Evolutionary conservation across 257 asterid species (phyloP).

Genomic region (Lycium barbarum): DNA sequence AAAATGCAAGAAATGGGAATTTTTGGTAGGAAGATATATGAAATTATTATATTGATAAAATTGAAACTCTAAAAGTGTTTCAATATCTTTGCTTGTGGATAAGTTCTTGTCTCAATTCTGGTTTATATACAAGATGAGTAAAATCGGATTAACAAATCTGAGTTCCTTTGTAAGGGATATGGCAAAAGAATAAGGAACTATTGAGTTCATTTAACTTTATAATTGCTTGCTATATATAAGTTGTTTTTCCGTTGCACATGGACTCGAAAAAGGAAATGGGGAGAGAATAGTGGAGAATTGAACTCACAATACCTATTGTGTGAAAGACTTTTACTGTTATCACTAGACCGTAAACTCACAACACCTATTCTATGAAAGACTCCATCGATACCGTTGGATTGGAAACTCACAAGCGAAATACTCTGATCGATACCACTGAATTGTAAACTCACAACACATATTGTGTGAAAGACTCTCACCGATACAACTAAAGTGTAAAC

Average conservation of each 20-base stretch:
- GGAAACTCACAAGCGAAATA: not conserved
- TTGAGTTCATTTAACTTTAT: too few relatives aligned
- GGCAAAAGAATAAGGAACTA: too few relatives aligned
- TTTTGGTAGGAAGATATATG: not conserved
- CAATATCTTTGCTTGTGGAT: too few relatives aligned
- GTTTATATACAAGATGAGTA: not conserved
- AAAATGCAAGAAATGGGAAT: too few relatives aligned
- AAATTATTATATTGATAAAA: too few relatives aligned
- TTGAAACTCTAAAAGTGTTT: too few relatives aligned
- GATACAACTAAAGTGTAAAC: not conserved
- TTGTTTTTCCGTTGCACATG: too few relatives aligned
- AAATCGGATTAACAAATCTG: not conserved
- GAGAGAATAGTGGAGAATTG: not conserved
- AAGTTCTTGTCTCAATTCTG: too few relatives aligned
- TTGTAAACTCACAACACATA: not conserved
- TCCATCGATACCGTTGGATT: not conserved
- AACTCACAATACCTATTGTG: not conserved
- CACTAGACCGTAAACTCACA: too few relatives aligned
- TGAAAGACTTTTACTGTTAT: not conserved
- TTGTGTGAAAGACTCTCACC: not conserved
- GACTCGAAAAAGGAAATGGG: not conserved
- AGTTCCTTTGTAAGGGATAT: not conserved
- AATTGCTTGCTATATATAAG: too few relatives aligned
- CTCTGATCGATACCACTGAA: not conserved
- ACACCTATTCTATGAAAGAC: not conserved